phyloP scores from a whole-genome alignment of 1,284 basidiomycete species.

The Rhodotorula sp. region DNA sequence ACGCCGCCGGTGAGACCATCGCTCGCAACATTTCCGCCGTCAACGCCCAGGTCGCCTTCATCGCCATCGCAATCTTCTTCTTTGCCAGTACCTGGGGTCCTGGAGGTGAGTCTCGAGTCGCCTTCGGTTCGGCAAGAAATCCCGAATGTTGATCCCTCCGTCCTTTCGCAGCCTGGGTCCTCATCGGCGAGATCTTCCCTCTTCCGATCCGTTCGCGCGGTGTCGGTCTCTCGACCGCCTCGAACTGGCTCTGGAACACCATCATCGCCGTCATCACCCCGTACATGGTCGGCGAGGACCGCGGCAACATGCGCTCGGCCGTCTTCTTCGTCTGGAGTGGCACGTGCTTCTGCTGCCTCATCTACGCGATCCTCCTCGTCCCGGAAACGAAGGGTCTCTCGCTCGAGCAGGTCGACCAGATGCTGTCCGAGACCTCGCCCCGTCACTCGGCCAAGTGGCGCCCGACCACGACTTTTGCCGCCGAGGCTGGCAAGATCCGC shows the following conservation, averaged over 20 bases:
- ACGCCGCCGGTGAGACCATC: constrained; percentile 24
- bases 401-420: constrained; percentile 49
- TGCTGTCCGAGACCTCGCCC: constrained; percentile 41
- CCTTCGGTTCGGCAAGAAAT: too few species aligned
- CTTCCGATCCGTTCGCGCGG: constrained; percentile 42
- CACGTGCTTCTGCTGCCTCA: constrained; percentile 42
- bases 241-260: constrained; percentile 51
- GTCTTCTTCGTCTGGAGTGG: constrained; percentile 48
- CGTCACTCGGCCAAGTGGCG: constrained; percentile 41
- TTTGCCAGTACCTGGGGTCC: constrained; percentile 45
- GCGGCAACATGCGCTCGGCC: constrained; percentile 39
- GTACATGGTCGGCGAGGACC: constrained; percentile 38
- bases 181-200: constrained; percentile 42
- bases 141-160: too few species aligned
- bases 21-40: constrained; percentile 43
- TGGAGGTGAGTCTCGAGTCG: not conserved
- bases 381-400: constrained; percentile 49
- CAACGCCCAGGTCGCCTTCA: constrained; percentile 47
- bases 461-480: constrained; percentile 37
- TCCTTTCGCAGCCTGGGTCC: constrained; percentile 22
- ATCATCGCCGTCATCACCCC: constrained; percentile 43
- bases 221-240: constrained; percentile 47
- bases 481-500: constrained; percentile 19
- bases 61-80: constrained; percentile 47
- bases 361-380: constrained; percentile 46